phyloP scores from a whole-genome alignment of 495 filamentous ascomycete species.

The Penicillium goetzii region DNA sequence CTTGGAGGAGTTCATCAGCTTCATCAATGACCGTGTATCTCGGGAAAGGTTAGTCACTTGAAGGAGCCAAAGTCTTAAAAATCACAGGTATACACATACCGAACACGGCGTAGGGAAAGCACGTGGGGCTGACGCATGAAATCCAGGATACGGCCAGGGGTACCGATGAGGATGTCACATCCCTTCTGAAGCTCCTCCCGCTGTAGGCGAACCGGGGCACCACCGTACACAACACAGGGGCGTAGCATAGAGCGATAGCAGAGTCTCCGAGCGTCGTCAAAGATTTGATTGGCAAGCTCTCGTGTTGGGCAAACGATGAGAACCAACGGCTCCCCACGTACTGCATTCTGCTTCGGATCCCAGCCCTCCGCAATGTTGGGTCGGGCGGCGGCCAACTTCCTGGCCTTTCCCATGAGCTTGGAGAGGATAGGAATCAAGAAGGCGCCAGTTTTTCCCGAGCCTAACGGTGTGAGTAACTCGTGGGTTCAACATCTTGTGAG shows the following conservation, averaged over 20 bases:
- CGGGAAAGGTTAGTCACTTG: constrained; percentile 10
- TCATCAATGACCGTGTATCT: constrained; percentile 91
- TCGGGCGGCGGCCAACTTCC: constrained; percentile 75
- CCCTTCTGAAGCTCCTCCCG: constrained; percentile 73
- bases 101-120: constrained; percentile 74
- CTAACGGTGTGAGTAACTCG: constrained; percentile 47
- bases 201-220: constrained; percentile 68
- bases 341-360: constrained; percentile 42
- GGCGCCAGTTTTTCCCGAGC: constrained; percentile 94
- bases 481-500: neutral
- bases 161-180: constrained; percentile 87
- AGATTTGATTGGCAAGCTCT: constrained; percentile 91
- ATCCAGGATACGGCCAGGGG: constrained; percentile 83
- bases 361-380: constrained; percentile 59
- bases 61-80: neutral
- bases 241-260: constrained; percentile 95
- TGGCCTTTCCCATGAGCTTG: constrained; percentile 90
- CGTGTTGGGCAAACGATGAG: constrained; percentile 84
- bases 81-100: constrained; percentile 47
- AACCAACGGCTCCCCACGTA: constrained; percentile 82
- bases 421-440: constrained; percentile 90
- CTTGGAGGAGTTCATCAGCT: constrained; percentile 85
- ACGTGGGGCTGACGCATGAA: constrained; percentile 71
- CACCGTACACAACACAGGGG: constrained; percentile 89
- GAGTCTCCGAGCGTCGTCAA: constrained; percentile 86